Conservation (phyloP, 441 rosid species). For the Bocquillonia castaneifolia region DNA sequence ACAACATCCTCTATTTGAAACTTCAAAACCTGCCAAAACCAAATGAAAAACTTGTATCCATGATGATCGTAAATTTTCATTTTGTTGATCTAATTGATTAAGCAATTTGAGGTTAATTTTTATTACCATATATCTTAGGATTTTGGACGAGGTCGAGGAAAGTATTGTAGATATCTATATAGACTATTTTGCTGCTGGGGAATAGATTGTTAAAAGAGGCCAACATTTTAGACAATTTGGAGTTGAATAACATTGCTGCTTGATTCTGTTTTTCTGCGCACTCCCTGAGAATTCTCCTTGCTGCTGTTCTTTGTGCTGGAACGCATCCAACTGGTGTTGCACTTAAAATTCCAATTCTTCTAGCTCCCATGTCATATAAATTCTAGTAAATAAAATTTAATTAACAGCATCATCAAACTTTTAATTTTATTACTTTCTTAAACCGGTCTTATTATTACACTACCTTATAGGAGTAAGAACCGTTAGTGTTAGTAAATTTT, state of each 20-base stretch:
- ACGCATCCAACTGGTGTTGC: conserved; percentile 72
- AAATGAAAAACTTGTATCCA: not conserved
- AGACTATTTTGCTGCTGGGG: conserved; percentile 35
- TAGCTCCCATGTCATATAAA: conserved; percentile 52
- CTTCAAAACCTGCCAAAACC: conserved; percentile 30
- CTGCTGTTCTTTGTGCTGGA: conserved; percentile 59
- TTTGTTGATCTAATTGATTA: not conserved
- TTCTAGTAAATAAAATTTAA: conserved; percentile 27
- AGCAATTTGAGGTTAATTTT: not conserved
- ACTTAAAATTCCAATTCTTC: conserved; percentile 52
- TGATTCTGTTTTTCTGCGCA: conserved; percentile 42
- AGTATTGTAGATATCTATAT: conserved; percentile 45
- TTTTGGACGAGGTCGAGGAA: conserved; percentile 40
- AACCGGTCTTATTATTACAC: too few relatives aligned
- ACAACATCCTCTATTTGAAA: conserved; percentile 39
- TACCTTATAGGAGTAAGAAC: too few relatives aligned
- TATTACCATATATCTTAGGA: conserved; percentile 46
- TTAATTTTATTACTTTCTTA: too few relatives aligned
- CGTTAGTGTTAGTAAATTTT: too few relatives aligned
- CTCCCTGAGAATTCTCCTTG: conserved; percentile 31
- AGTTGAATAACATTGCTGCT: conserved; percentile 47
- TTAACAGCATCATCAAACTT: too few relatives aligned
- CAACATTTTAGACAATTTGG: conserved; percentile 37
- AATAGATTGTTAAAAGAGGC: conserved; percentile 31
- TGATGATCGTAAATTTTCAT: not conserved